A percentile compares a stretch with the other conserved stretches of the same genome.
Conservation (phyloP, 139 green algal genomes). For the Coelastrella sp. region DNA sequence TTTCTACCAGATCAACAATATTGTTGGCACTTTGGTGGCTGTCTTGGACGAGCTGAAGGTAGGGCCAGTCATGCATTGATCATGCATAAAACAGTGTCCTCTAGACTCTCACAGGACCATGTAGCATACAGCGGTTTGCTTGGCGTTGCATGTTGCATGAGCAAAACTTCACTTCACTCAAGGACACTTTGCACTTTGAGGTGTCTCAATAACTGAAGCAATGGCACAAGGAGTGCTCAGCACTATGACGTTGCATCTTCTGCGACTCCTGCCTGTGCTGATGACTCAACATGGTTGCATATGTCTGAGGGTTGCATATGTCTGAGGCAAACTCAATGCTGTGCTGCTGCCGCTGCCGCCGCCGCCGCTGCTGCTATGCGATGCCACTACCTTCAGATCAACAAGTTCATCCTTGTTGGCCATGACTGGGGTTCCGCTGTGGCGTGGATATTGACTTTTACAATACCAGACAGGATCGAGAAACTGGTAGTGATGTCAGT, state of each 20-base stretch:
- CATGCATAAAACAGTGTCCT: no score
- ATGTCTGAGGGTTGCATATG: no score
- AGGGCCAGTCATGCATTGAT: no score
- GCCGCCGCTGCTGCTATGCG: background rate
- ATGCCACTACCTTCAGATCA: background rate
- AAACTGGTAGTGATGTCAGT: background rate
- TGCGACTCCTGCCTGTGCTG: background rate
- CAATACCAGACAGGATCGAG: background rate
- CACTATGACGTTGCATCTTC: background rate
- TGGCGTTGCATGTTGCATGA: no score
- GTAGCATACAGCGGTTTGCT: no score
- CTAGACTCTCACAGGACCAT: no score
- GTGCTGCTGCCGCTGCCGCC: background rate
- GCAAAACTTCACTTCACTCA: background rate
- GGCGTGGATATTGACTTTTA: background rate
- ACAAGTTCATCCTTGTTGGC: conserved; percentile 1
- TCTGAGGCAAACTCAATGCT: no score
- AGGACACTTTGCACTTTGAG: background rate
- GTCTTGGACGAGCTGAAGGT: background rate
- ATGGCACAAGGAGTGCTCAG: background rate
- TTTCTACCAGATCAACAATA: background rate
- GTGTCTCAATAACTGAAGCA: background rate
- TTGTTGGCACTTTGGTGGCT: background rate
- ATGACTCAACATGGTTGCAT: no score
- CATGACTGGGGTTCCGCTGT: conserved; percentile 22